phyloP scores from a whole-genome alignment of 2,329 filamentous ascomycete species.

The Shiraia sp. region DNA sequence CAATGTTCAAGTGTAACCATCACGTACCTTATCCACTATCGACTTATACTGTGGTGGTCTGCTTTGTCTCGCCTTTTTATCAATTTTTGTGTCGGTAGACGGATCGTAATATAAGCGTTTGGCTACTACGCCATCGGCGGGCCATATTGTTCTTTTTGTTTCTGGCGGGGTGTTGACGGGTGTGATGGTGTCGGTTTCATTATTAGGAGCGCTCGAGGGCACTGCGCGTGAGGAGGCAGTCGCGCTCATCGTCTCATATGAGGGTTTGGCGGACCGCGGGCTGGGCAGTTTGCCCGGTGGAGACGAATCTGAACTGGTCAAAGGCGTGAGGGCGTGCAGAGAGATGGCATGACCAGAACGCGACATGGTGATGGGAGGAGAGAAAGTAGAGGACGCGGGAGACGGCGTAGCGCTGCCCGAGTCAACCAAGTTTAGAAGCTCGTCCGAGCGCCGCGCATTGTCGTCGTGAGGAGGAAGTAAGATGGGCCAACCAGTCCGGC shows the following conservation, averaged over 20 bases:
- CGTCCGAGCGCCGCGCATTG: conserved; percentile 52
- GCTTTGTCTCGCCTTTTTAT: conserved; percentile 55
- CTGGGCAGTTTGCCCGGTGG: conserved; percentile 61
- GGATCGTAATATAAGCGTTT: conserved; percentile 66
- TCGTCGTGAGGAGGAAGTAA: conserved; percentile 27
- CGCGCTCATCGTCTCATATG: conserved; percentile 43
- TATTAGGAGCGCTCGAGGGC: conserved; percentile 36
- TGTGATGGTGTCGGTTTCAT: conserved; percentile 54
- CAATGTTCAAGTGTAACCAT: conserved; percentile 31
- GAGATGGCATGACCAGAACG: conserved; percentile 59
- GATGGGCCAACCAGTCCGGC: conserved; percentile 30
- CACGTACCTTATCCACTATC: conserved; percentile 53
- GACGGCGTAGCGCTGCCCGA: conserved; percentile 66
- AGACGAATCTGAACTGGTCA: conserved; percentile 69
- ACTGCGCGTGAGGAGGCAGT: conserved; percentile 35
- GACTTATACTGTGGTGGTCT: conserved; percentile 54
- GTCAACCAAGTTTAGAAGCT: conserved; percentile 70
- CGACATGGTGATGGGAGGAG: conserved; percentile 58
- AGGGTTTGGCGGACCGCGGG: conserved; percentile 52
- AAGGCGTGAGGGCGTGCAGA: conserved; percentile 63
- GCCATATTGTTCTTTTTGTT: conserved; percentile 53
- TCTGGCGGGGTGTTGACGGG: conserved; percentile 50
- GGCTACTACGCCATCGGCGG: conserved; percentile 59
- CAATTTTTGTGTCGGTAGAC: conserved; percentile 61
- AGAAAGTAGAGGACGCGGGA: conserved; percentile 72